phyloP scores from a whole-genome alignment of 108 stramenopile genomes.

The Stephanodiscus triporus region DNA sequence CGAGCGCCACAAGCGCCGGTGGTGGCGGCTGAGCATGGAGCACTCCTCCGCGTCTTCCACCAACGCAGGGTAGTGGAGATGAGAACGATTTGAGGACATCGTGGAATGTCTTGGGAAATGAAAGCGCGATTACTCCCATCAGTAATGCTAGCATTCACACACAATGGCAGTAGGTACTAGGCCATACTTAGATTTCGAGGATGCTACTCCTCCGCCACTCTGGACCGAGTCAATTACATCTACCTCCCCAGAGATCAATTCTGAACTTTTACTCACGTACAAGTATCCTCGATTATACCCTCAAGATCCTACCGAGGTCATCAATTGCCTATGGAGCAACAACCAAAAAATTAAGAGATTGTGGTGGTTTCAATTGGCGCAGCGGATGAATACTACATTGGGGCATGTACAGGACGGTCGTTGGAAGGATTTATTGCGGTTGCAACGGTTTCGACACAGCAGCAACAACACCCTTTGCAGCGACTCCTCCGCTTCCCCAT shows the following conservation, averaged over 20 bases:
- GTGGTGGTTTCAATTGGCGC: slow-evolving; percentile 32
- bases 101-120: not conserved
- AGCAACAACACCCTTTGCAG: not conserved
- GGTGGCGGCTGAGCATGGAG: too few relatives aligned
- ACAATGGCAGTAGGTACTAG: not conserved
- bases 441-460: not conserved
- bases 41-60: not conserved
- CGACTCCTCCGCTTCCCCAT: not conserved
- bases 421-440: slow-evolving; percentile 18
- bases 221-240: slow-evolving; percentile 8
- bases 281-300: slow-evolving; percentile 30
- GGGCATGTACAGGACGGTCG: slow-evolving; percentile 17
- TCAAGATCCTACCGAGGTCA: slow-evolving; percentile 18
- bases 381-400: slow-evolving; percentile 32
- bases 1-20: not conserved
- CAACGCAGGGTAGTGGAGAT: not conserved
- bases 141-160: not conserved
- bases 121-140: not conserved
- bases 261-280: slow-evolving; percentile 31
- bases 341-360: not conserved
- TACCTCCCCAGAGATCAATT: slow-evolving; percentile 8
- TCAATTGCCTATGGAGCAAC: not conserved
- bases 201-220: slow-evolving; percentile 13
- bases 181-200: slow-evolving; percentile 6
- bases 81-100: not conserved